A percentile compares a stretch with the other conserved stretches of the same genome.
These are phyloP conservation scores for Coniochaeta sp. DNA, from an alignment of 2,329 filamentous ascomycete species.

Conservation along the genomic window DNA sequence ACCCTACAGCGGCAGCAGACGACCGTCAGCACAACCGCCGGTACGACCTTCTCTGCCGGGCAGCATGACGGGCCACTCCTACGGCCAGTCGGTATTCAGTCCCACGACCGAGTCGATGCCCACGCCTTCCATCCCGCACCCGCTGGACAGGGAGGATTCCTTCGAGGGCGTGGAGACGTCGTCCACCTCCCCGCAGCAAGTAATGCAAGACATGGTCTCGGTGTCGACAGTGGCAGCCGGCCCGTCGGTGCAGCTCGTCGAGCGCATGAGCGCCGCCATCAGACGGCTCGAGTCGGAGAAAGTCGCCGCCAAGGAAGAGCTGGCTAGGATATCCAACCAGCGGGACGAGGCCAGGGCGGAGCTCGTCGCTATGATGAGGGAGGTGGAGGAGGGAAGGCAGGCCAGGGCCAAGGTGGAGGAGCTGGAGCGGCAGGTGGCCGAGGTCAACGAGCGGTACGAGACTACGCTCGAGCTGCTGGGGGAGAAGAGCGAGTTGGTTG, in stretches of 20 bases:
- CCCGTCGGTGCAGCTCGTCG: slow-evolving; percentile 88
- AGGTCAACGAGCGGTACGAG: slow-evolving; percentile 72
- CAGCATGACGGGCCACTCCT: slow-evolving; percentile 24
- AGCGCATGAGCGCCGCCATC: slow-evolving; percentile 91
- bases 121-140: slow-evolving; percentile 27
- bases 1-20: slow-evolving; percentile 31
- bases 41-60: slow-evolving; percentile 32
- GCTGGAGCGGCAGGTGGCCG: slow-evolving; percentile 60
- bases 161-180: slow-evolving; percentile 47
- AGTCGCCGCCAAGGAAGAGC: slow-evolving; percentile 79
- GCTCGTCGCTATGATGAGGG: slow-evolving; percentile 84
- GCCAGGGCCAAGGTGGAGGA: slow-evolving; percentile 52
- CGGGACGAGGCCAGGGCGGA: slow-evolving; percentile 87
- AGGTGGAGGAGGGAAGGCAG: slow-evolving; percentile 63
- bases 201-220: slow-evolving; percentile 77
- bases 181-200: slow-evolving; percentile 54
- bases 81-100: slow-evolving; percentile 29
- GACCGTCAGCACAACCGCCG: slow-evolving; percentile 42
- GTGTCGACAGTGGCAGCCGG: slow-evolving; percentile 86
- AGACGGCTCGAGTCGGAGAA: slow-evolving; percentile 88
- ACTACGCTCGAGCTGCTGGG: slow-evolving; percentile 91
- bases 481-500: slow-evolving; percentile 92
- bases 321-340: slow-evolving; percentile 71
- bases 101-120: slow-evolving; percentile 38
- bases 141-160: slow-evolving; percentile 37